Evolutionary conservation across 2,329 filamentous ascomycete species (phyloP), one percentile per base, ranked within the genome.

Genomic region (Aspergillus clavatus): DNA sequence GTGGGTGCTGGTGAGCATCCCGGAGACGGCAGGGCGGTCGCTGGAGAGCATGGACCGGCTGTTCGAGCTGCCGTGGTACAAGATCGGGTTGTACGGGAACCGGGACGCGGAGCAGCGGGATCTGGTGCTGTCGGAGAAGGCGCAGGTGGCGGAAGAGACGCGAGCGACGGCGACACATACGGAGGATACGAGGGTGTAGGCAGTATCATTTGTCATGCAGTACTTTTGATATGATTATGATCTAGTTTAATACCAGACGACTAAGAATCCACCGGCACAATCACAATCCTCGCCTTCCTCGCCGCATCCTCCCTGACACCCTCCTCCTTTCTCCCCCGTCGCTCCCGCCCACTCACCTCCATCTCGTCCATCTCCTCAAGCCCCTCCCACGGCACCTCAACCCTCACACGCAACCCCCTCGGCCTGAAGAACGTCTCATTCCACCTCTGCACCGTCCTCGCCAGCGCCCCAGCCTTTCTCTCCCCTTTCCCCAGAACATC

Each of bases 1-100:
- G 3, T 89, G 84, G 83, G 85, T 85, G 3, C 86, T 76, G 73
- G 78, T 87, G 65, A 84, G 77, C 50, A 76, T 90, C 1, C 86
- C 86, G 0, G 86, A 89, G 72, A 87, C 84, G 0, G 77, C 78
- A 0, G 85, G 85, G 16, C 71, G 72, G 36, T 70, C 65, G 4
- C 53, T 71, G 4, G 68, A 71, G 71, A 80, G 74, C 52, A 87
- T 89, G 78, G 84, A 89, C 59, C 72, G 75, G 21, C 72, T 89
- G 51, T 89, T 89, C 59, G 78, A 77, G 40, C 71, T 89, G 39
- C 83, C 82, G 0, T 90, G 86, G 86, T 82, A 86, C 64, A 77
- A 79, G 64, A 88, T 91, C 53, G 86, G 87, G 24, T 68, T 56
- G 10, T 58, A 63, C 26, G 65, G 64, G 14, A 62, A 63, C 19